These are phyloP conservation scores for Alectoria sarmentosa DNA, from an alignment of 495 filamentous ascomycete genomes.

Conservation along the genomic window DNA sequence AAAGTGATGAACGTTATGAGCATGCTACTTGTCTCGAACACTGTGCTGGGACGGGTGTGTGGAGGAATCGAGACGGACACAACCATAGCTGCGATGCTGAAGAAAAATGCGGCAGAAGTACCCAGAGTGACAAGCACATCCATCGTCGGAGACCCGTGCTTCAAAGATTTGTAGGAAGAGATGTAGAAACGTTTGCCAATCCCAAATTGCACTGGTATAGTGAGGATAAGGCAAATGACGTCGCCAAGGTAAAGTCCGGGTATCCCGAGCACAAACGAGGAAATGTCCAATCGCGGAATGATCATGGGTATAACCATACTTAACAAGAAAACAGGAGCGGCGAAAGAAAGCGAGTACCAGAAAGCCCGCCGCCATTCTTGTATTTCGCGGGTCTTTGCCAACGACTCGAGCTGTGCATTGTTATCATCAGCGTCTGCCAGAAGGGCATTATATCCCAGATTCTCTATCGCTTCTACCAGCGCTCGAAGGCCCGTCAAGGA, in stretches of 20 bases:
- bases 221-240: constrained; percentile 70
- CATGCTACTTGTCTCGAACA: constrained; percentile 99
- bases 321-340: constrained; percentile 84
- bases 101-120: constrained; percentile 97
- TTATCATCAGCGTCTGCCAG: constrained; percentile 89
- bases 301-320: constrained; percentile 87
- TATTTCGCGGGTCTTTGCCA: constrained; percentile 94
- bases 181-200: constrained; percentile 90
- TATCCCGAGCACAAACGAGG: constrained; percentile 49
- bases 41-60: constrained; percentile 71
- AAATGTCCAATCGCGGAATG: constrained; percentile 65
- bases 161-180: constrained; percentile 82
- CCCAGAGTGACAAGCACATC: constrained; percentile 92
- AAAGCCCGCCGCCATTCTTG: constrained; percentile 85
- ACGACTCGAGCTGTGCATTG: constrained; percentile 90
- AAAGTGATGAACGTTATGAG: constrained; percentile 94
- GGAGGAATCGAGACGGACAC: constrained; percentile 64
- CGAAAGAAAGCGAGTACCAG: constrained; percentile 65
- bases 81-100: constrained; percentile 82
- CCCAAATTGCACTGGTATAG: constrained; percentile 92
- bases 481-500: constrained; percentile 67
- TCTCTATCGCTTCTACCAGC: constrained; percentile 77
- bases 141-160: constrained; percentile 91
- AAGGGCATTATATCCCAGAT: constrained; percentile 75
- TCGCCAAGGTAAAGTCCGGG: constrained; percentile 86